A percentile compares a stretch with the other conserved stretches of the same genome.
phyloP scores from a whole-genome alignment of 805 yeast species.

The Saccharomycopsis sp. region DNA sequence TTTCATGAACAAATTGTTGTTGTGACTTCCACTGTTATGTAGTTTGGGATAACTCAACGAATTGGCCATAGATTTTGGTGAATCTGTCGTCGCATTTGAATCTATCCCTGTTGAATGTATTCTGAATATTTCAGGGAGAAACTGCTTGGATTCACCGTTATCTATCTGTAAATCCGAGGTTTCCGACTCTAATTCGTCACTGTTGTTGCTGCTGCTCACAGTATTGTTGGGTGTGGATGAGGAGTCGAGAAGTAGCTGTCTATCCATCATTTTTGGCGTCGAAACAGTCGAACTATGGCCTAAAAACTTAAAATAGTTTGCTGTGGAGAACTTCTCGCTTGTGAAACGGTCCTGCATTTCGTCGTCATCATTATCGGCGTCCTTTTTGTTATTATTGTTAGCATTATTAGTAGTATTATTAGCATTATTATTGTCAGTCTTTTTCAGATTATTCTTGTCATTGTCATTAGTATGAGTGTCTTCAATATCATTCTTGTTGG shows the following conservation, averaged over 20 bases:
- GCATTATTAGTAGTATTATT: background rate
- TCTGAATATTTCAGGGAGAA: conserved; percentile 17
- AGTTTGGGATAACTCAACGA: conserved; percentile 11
- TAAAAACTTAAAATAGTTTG: conserved; percentile 7
- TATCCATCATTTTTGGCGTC: conserved; percentile 3
- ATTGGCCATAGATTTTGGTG: conserved; percentile 13
- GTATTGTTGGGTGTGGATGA: conserved; percentile 5
- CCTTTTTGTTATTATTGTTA: background rate
- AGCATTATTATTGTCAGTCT: background rate
- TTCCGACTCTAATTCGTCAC: conserved; percentile 17
- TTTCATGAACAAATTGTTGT: background rate
- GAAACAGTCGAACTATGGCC: conserved; percentile 11
- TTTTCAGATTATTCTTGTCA: background rate
- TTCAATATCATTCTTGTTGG: background rate
- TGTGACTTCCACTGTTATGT: conserved; percentile 3
- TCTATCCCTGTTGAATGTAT: conserved; percentile 3
- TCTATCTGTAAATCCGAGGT: conserved; percentile 20
- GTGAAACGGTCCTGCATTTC: conserved; percentile 6
- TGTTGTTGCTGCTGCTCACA: conserved; percentile 9
- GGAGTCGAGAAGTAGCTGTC: background rate
- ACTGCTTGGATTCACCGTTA: conserved; percentile 15
- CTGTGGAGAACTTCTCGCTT: background rate
- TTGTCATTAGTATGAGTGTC: too few relatives aligned
- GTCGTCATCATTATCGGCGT: background rate
- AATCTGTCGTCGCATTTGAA: conserved; percentile 3